These are phyloP conservation scores for Nicotiana tomentosiformis DNA, from an alignment of 257 asterid species.

Conservation along the genomic window DNA sequence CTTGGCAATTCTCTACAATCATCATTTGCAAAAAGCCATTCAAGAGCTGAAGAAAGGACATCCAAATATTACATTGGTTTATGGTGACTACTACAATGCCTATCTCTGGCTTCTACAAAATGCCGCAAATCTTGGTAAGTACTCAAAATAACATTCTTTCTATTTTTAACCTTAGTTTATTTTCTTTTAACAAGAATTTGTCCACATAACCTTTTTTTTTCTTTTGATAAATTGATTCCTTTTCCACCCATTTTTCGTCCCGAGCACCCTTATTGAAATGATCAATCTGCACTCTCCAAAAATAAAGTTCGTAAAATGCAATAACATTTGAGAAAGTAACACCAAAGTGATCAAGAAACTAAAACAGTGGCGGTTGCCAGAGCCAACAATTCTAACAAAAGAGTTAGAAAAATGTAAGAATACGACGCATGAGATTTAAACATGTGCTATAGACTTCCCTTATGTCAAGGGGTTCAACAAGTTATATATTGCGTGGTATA, in stretches of 20 bases:
- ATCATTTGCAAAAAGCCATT: constrained; percentile 15
- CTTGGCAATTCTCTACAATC: constrained; percentile 10
- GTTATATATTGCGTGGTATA: too few relatives aligned
- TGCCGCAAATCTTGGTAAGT: constrained; percentile 2
- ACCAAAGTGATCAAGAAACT: too few relatives aligned
- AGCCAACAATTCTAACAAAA: too few relatives aligned
- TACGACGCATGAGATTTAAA: too few relatives aligned
- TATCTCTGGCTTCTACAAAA: constrained; percentile 6
- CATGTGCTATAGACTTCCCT: too few relatives aligned
- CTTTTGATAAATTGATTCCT: too few relatives aligned
- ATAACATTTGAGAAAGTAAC: background rate
- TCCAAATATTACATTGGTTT: constrained; percentile 12
- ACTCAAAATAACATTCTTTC: background rate
- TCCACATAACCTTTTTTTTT: too few relatives aligned
- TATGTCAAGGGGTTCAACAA: too few relatives aligned
- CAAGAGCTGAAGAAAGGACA: constrained; percentile 10
- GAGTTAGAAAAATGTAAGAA: too few relatives aligned
- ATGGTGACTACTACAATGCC: constrained; percentile 17
- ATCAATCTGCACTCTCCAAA: too few relatives aligned
- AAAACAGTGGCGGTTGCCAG: too few relatives aligned
- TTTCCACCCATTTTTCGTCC: background rate
- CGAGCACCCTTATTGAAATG: background rate
- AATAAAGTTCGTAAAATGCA: background rate
- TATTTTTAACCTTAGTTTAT: background rate
- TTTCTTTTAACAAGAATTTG: background rate